A percentile compares a stretch with the other conserved stretches of the same genome.
Evolutionary conservation across 2,329 filamentous ascomycete genomes (phyloP).

Genomic region (Corynespora cassiicola): DNA sequence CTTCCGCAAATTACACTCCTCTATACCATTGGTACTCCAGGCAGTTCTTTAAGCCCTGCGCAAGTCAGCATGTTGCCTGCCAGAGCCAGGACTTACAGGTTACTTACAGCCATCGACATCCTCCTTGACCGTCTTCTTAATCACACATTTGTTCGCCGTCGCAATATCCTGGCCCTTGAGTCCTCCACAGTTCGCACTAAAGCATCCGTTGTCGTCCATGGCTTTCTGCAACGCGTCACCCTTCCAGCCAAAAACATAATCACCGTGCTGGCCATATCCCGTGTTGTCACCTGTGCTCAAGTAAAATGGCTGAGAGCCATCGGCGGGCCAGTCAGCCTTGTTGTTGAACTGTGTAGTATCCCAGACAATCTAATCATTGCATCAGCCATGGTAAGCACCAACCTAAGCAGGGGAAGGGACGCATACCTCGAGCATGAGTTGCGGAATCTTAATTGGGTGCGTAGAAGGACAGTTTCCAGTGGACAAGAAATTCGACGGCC

Average conservation of each 20-base stretch:
- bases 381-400: constrained; percentile 48
- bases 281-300: constrained; percentile 21
- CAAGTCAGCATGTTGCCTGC: too few species aligned
- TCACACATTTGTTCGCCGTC: constrained; percentile 19
- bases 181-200: constrained; percentile 18
- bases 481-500: constrained; percentile 26
- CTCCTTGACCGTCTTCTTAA: constrained; percentile 21
- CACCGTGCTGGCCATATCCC: constrained; percentile 16
- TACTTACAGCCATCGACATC: constrained; percentile 25
- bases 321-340: constrained; percentile 22
- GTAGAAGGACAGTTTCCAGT: constrained; percentile 48
- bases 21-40: too few species aligned
- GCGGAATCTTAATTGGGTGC: constrained; percentile 53
- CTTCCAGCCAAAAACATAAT: constrained; percentile 28
- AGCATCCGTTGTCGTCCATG: constrained; percentile 28
- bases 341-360: constrained; percentile 41
- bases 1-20: too few species aligned
- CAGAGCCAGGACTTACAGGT: too few species aligned
- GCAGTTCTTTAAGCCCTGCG: too few species aligned
- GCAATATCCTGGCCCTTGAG: constrained; percentile 18
- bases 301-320: constrained; percentile 26
- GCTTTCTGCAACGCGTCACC: constrained; percentile 22
- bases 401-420: constrained; percentile 51
- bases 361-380: constrained; percentile 45
- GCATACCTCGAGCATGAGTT: constrained; percentile 54